Evolutionary conservation across 306 rosid genomes (phyloP).

Genomic region (Vigna unguiculata): DNA sequence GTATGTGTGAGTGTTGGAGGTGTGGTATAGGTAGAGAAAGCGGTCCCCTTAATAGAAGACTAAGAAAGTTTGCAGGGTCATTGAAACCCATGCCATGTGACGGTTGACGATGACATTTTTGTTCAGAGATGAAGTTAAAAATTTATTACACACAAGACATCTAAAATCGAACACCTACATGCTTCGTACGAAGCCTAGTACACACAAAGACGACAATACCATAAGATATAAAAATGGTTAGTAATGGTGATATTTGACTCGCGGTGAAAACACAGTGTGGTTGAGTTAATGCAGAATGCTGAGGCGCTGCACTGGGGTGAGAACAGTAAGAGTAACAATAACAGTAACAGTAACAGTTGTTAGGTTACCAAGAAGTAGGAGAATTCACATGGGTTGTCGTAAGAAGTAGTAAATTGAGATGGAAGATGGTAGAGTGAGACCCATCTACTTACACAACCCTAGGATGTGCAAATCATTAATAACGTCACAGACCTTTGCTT

Average conservation of each 20-base stretch:
- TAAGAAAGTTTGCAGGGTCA: constrained; percentile 42
- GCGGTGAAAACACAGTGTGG: neutral
- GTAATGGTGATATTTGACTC: neutral
- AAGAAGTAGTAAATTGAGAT: neutral
- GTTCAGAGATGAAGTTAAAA: neutral
- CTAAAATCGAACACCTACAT: neutral
- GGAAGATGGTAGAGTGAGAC: neutral
- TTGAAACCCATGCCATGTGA: constrained; percentile 57
- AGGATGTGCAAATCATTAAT: constrained; percentile 22
- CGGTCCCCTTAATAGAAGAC: constrained; percentile 46
- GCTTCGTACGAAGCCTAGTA: constrained; percentile 8
- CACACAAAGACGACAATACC: neutral
- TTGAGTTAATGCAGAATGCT: constrained; percentile 44
- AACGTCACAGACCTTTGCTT: constrained; percentile 1
- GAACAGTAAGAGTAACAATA: neutral
- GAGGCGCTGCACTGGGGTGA: constrained; percentile 23
- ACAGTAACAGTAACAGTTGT: neutral
- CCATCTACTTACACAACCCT: constrained; percentile 1
- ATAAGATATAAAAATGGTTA: neutral
- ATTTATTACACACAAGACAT: constrained; percentile 10
- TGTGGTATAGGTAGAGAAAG: neutral
- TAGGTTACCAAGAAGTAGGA: constrained; percentile 11
- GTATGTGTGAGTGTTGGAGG: neutral
- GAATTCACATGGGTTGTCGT: constrained; percentile 54
- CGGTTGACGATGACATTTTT: constrained; percentile 45